Conservation (phyloP, 2,329 filamentous ascomycete species). For the Penicillium freii region DNA sequence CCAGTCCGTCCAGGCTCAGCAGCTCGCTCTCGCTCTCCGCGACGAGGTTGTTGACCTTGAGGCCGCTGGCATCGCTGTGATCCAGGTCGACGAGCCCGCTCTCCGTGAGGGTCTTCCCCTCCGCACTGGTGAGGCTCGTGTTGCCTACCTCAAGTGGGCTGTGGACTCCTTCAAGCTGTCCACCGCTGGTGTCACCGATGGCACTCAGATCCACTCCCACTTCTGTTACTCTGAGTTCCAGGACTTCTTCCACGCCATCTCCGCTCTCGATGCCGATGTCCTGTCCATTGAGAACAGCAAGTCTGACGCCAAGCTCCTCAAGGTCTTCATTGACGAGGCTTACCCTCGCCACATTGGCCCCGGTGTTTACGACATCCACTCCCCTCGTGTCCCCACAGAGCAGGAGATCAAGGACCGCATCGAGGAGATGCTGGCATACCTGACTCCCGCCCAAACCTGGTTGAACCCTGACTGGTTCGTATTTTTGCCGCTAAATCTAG, state of each 20-base stretch:
- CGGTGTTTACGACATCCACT: constrained; percentile 99
- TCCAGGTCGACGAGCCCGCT: constrained; percentile 98
- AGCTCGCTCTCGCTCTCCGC: constrained; percentile 95
- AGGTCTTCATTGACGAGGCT: constrained; percentile 95
- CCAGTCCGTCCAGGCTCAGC: constrained; percentile 97
- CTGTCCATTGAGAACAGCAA: constrained; percentile 99
- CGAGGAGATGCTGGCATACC: constrained; percentile 95
- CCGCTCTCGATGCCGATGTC: constrained; percentile 95
- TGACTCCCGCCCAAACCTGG: constrained; percentile 98
- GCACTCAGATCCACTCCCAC: constrained; percentile 99
- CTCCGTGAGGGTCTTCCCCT: constrained; percentile 99
- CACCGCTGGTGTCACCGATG: constrained; percentile 88
- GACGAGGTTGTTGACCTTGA: constrained; percentile 98
- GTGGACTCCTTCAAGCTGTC: constrained; percentile 97
- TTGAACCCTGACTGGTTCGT: constrained; percentile 82
- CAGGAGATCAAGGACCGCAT: constrained; percentile 98
- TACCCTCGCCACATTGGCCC: constrained; percentile 98
- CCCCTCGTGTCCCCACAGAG: constrained; percentile 92
- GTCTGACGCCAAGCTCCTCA: constrained; percentile 97
- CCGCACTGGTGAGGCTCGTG: constrained; percentile 87
- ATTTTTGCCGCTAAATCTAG: rapidly evolving
- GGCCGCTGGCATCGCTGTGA: constrained; percentile 92
- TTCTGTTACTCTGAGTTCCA: constrained; percentile 99
- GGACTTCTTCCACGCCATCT: constrained; percentile 99
- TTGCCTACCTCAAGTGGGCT: constrained; percentile 95